phyloP scores from a whole-genome alignment of 176 grass and related monocot genomes.

The Cocos nucifera region DNA sequence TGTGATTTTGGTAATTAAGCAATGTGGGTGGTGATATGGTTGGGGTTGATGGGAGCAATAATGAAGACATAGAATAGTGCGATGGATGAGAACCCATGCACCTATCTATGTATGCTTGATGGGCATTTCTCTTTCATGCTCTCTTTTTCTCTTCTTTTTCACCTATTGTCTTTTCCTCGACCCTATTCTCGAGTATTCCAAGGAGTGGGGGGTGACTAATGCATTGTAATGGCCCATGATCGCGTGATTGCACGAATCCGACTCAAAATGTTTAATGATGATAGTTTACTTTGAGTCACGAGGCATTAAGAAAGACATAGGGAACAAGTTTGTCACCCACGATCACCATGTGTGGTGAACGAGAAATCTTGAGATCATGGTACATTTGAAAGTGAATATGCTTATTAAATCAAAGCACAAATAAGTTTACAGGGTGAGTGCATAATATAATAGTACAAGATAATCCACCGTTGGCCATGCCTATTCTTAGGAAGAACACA shows the following conservation, averaged over 20 bases:
- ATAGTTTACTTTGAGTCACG: too few species aligned
- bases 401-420: too few species aligned
- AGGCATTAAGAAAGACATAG: neutral
- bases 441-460: too few species aligned
- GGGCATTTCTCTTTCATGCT: neutral
- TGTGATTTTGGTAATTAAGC: slow-evolving; percentile 3
- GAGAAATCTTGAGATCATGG: too few species aligned
- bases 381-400: too few species aligned
- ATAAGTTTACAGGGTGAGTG: too few species aligned
- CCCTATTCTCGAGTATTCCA: neutral
- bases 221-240: too few species aligned
- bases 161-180: neutral
- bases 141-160: neutral
- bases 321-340: slow-evolving; percentile 2
- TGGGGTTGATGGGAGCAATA: slow-evolving; percentile 29
- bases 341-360: slow-evolving; percentile 5
- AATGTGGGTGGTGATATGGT: slow-evolving; percentile 2
- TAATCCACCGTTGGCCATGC: too few species aligned
- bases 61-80: slow-evolving; percentile 18
- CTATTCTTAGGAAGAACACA: too few species aligned
- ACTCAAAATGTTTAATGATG: too few species aligned
- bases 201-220: too few species aligned
- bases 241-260: too few species aligned
- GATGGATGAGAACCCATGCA: slow-evolving; percentile 7
- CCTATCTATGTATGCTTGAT: slow-evolving; percentile 3